Evolutionary conservation across 306 rosid species (phyloP).

Genomic region (Fagus crenata): DNA sequence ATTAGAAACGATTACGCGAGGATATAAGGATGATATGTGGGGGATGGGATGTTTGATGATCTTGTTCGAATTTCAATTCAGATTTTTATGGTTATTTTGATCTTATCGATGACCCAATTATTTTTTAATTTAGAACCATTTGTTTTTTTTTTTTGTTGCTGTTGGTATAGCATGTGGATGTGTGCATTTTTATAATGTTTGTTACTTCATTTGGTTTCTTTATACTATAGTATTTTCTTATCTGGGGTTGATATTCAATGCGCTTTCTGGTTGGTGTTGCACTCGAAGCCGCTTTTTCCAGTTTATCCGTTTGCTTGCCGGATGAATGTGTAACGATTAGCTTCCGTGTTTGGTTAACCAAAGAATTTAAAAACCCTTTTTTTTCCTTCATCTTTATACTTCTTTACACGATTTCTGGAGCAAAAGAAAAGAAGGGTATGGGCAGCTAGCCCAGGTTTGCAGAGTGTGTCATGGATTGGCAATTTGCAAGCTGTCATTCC

Average conservation of each 20-base stretch:
- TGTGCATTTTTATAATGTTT: slow-evolving; percentile 32
- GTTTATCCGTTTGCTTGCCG: slow-evolving; percentile 75
- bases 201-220: slow-evolving; percentile 32
- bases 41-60: slow-evolving; percentile 30
- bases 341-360: slow-evolving; percentile 64
- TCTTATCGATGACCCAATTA: slow-evolving; percentile 30
- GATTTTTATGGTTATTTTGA: slow-evolving; percentile 38
- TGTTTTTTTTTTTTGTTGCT: slow-evolving; percentile 27
- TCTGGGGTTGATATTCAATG: slow-evolving; percentile 46
- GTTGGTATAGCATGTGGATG: slow-evolving; percentile 32
- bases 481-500: slow-evolving; percentile 31
- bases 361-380: slow-evolving; percentile 30
- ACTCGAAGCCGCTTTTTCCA: slow-evolving; percentile 76
- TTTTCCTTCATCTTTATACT: background rate
- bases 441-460: slow-evolving; percentile 38
- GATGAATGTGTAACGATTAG: slow-evolving; percentile 51
- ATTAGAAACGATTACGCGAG: slow-evolving; percentile 18
- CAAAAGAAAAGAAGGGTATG: slow-evolving; percentile 25
- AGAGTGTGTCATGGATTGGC: slow-evolving; percentile 44
- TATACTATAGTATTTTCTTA: slow-evolving; percentile 32
- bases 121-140: slow-evolving; percentile 20
- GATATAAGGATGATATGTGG: slow-evolving; percentile 34
- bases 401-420: slow-evolving; percentile 37
- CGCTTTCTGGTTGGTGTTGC: slow-evolving; percentile 65
- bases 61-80: slow-evolving; percentile 48